Conservation (phyloP, 2,329 filamentous ascomycete species). For the Colletotrichum destructivum region DNA sequence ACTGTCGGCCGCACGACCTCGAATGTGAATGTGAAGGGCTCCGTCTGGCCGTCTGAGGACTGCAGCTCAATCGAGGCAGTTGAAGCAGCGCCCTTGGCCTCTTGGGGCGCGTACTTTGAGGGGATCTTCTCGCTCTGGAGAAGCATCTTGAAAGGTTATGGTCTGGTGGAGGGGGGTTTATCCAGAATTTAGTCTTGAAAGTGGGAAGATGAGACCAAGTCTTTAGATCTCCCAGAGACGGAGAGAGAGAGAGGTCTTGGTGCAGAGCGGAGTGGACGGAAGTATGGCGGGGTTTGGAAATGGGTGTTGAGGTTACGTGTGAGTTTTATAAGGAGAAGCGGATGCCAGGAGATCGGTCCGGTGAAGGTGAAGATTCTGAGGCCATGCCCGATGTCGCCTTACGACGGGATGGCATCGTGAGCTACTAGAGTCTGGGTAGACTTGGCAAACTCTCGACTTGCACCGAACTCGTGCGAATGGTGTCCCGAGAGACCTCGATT, state of each 20-base stretch:
- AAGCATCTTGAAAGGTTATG: conserved; percentile 20
- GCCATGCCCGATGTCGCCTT: conserved; percentile 3
- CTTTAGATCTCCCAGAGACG: too few species aligned
- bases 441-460: neutral
- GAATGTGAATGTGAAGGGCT: conserved; percentile 72
- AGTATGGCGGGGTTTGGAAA: neutral
- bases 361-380: neutral
- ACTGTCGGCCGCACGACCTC: conserved; percentile 74
- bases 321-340: neutral
- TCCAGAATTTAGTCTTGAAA: too few species aligned
- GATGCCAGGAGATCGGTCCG: neutral
- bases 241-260: neutral
- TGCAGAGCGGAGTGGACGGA: neutral
- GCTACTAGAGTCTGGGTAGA: neutral
- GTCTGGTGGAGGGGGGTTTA: neutral
- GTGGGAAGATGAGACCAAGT: neutral
- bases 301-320: neutral
- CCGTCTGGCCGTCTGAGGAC: conserved; percentile 30
- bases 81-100: conserved; percentile 16
- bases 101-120: conserved; percentile 28
- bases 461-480: conserved; percentile 19
- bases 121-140: conserved; percentile 38
- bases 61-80: conserved; percentile 28
- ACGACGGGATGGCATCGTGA: neutral
- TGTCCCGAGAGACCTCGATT: conserved; percentile 10